Evolutionary conservation across 179 eudicot genomes (phyloP).

Genomic region (Heliamphora pulchella): DNA sequence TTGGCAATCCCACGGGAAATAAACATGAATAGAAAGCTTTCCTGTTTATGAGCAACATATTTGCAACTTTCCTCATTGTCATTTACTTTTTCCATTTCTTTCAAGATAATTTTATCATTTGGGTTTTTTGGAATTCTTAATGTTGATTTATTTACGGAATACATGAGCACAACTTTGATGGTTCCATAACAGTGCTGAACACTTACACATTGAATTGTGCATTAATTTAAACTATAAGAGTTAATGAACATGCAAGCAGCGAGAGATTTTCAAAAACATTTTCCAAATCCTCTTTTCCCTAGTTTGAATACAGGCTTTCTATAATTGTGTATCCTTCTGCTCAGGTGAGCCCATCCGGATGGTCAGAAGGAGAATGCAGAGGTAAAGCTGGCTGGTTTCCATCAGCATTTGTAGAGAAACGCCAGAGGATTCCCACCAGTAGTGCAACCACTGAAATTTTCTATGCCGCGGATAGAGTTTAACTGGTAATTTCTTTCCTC

Average conservation of each 20-base stretch:
- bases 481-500: slow-evolving; percentile 15
- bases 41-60: neutral
- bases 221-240: neutral
- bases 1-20: neutral
- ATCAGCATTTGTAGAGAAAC: slow-evolving; percentile 63
- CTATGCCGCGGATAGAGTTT: slow-evolving; percentile 14
- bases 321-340: neutral
- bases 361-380: slow-evolving; percentile 94
- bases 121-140: neutral
- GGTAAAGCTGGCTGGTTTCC: slow-evolving; percentile 98
- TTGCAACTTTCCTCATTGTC: neutral
- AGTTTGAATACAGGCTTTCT: neutral
- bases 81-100: slow-evolving; percentile 4
- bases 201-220: too few species aligned
- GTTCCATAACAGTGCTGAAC: neutral
- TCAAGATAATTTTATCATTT: slow-evolving; percentile 1
- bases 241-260: neutral
- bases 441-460: slow-evolving; percentile 47
- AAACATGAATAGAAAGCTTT: slow-evolving; percentile 10
- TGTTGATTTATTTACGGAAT: neutral
- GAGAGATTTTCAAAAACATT: neutral
- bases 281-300: neutral
- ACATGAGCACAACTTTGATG: neutral
- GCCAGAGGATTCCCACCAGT: slow-evolving; percentile 58
- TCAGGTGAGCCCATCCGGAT: slow-evolving; percentile 68